Base-by-base conservation (phyloP, 2,329 filamentous ascomycete genomes). In the Corynespora cassiicola region DNA sequence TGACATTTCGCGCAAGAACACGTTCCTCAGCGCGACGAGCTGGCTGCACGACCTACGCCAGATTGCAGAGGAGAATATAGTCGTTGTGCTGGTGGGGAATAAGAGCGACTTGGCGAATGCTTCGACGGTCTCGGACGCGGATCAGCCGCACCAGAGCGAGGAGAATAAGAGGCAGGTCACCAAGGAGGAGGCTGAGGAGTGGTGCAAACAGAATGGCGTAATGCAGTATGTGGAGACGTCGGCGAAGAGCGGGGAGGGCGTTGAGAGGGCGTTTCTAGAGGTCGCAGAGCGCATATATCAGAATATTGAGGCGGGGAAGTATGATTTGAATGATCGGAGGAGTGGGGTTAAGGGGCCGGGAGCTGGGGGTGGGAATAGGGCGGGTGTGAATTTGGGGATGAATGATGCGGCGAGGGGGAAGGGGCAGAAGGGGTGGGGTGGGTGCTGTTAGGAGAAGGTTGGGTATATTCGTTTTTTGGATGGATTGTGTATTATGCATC, bases 181-280 rank as follows among this genome's bases (percentile, higher is more conserved):
- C 1, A 76, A 75, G 35, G 79, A 87, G 52, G 92, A 97, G 72
- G 94, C 94, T 3, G 85, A 92, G 62, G 87, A 87, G 42, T 99
- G 94, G 94, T 95, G 90, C 45, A 78, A 78, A 44, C 74, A 78
- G 52, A 96, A 97, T 69, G 88, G 88, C 42, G 85, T 97, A 17
- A 82, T 96, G 63, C 84, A 91, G 65, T 97, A 97, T 66, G 90
- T 97, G 47, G 94, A 99, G 75, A 99, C 94, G 24, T 91, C 86
- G 52, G 94, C 94, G 32, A 99, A 97, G 77, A 95, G 86, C 47
- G 94, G 94, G 35, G 90, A 95, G 65, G 90, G 90, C 33, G 94
- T 99, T 22, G 94, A 99, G 69, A 81, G 85, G 54, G 94, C 94
- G 2, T 99, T 99, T 61, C 80, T 95, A 63, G 85, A 94, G 61